Evolutionary conservation across 2,329 filamentous ascomycete species (phyloP).

Genomic region (Metarhizium humberi): DNA sequence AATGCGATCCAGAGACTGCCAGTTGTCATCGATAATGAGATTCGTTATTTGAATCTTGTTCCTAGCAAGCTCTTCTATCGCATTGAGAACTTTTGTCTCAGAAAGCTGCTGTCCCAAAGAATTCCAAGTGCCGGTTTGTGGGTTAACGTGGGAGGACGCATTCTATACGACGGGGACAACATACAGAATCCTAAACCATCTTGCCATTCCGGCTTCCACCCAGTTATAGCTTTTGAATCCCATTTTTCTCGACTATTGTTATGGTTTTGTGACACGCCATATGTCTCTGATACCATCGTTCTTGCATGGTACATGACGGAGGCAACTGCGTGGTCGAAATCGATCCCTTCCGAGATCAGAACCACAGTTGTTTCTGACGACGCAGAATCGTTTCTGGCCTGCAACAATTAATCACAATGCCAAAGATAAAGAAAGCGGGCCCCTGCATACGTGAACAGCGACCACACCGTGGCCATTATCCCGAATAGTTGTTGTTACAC

Average conservation of each 20-base stretch:
- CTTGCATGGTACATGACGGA: constrained; percentile 85
- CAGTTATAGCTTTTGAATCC: constrained; percentile 38
- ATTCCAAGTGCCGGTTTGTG: constrained; percentile 70
- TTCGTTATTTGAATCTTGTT: constrained; percentile 71
- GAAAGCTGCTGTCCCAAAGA: constrained; percentile 75
- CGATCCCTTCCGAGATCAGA: constrained; percentile 60
- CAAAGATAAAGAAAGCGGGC: neutral
- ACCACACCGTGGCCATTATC: constrained; percentile 58
- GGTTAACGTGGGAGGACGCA: constrained; percentile 9
- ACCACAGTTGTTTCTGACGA: constrained; percentile 47
- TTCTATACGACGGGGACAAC: constrained; percentile 12
- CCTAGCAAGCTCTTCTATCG: constrained; percentile 60
- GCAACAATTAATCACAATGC: constrained; percentile 6
- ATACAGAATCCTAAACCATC: constrained; percentile 85
- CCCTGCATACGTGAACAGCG: constrained; percentile 49
- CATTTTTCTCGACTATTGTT: constrained; percentile 36
- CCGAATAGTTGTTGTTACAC: constrained; percentile 61
- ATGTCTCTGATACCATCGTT: constrained; percentile 32
- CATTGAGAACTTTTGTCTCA: constrained; percentile 67
- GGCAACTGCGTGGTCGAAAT: constrained; percentile 67
- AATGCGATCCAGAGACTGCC: constrained; percentile 63
- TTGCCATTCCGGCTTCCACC: constrained; percentile 83
- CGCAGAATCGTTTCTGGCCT: constrained; percentile 59
- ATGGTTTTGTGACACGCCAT: constrained; percentile 31
- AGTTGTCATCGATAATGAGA: constrained; percentile 94